Evolutionary conservation across 139 green algal genomes (phyloP).

Genomic region (Coelastrella sp.): DNA sequence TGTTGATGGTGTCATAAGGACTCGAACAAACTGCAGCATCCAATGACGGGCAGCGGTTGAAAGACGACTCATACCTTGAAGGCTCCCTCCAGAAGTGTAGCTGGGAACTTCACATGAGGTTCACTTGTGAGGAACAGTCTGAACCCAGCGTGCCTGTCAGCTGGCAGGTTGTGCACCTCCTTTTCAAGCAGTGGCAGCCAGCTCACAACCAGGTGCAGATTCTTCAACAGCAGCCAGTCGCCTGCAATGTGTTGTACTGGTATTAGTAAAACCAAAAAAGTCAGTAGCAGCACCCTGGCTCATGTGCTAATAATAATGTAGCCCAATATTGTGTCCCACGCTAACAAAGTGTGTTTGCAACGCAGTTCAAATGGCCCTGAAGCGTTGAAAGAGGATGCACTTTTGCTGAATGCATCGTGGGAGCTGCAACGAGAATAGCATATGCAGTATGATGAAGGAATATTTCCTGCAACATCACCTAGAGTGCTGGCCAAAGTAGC

Average conservation of each 20-base stretch:
- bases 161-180: slow-evolving; percentile 55
- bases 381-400: too few relatives aligned
- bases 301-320: neutral
- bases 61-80: slow-evolving; percentile 63
- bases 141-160: slow-evolving; percentile 62
- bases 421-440: too few relatives aligned
- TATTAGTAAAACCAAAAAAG: too few relatives aligned
- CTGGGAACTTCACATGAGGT: slow-evolving; percentile 75
- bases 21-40: too few relatives aligned
- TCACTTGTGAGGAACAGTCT: slow-evolving; percentile 83
- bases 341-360: too few relatives aligned
- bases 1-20: too few relatives aligned
- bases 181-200: slow-evolving; percentile 88
- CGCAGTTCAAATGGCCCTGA: too few relatives aligned
- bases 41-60: neutral
- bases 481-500: too few relatives aligned
- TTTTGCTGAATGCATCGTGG: too few relatives aligned
- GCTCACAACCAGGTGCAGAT: slow-evolving; percentile 81
- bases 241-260: slow-evolving; percentile 48
- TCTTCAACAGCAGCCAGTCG: slow-evolving; percentile 90
- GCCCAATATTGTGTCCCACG: too few relatives aligned
- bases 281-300: neutral
- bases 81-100: slow-evolving; percentile 77
- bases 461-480: too few relatives aligned
- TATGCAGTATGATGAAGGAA: too few relatives aligned